These are phyloP conservation scores for Beauveria australis DNA, from an alignment of 2,329 filamentous ascomycete genomes.

Conservation along the genomic window DNA sequence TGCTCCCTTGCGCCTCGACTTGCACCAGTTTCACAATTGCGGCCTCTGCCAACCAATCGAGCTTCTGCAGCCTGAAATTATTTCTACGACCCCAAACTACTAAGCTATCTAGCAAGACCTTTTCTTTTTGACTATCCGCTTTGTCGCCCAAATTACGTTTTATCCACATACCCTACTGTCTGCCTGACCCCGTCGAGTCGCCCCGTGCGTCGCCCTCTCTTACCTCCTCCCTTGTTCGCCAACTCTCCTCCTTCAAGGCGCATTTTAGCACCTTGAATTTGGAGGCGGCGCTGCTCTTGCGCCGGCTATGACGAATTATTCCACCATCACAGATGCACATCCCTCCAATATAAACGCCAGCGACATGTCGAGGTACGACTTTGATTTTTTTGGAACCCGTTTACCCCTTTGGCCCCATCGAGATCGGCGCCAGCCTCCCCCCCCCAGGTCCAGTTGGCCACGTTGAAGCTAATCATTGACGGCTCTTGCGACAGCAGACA, in stretches of 20 bases:
- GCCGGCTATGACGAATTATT: constrained; percentile 47
- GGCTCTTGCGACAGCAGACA: constrained; percentile 27
- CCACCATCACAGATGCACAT: constrained; percentile 42
- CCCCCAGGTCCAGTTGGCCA: not conserved
- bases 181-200: not conserved
- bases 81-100: too few species aligned
- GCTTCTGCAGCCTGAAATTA: too few species aligned
- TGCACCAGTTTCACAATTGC: too few species aligned
- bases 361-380: constrained; percentile 41
- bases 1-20: too few species aligned
- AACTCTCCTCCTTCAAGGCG: constrained; percentile 6
- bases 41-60: too few species aligned
- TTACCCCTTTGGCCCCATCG: not conserved
- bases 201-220: constrained; percentile 5
- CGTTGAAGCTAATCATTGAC: constrained; percentile 9
- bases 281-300: constrained; percentile 11
- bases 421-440: not conserved
- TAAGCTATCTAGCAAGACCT: too few species aligned
- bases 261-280: constrained; percentile 10
- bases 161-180: not conserved
- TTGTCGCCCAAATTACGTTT: not conserved
- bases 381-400: not conserved
- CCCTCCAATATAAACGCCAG: constrained; percentile 30
- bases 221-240: not conserved
- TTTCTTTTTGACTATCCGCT: too few species aligned